These are phyloP conservation scores for Phyllostachys edulis DNA, from an alignment of 176 grass and related monocot genomes.

Conservation along the genomic window DNA sequence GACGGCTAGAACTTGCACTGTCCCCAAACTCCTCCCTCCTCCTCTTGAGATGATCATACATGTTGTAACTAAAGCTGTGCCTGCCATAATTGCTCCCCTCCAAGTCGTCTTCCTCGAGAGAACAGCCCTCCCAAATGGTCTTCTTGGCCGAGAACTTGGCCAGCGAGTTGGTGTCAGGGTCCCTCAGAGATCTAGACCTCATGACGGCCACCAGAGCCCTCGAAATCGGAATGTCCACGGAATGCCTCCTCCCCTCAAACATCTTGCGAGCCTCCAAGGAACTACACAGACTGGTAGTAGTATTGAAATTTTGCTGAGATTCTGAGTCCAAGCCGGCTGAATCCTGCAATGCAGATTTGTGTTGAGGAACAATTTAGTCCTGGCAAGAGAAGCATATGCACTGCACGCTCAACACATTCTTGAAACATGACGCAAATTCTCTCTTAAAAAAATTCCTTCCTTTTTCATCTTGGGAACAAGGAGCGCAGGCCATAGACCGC, in stretches of 20 bases:
- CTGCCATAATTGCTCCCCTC: slow-evolving; percentile 46
- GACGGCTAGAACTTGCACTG: not conserved
- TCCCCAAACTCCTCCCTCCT: slow-evolving; percentile 55
- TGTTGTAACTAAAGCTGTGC: slow-evolving; percentile 69
- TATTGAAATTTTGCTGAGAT: not conserved
- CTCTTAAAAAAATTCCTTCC: not conserved
- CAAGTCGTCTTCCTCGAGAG: slow-evolving; percentile 42
- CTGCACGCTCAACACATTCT: not conserved
- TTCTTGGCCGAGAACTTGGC: slow-evolving; percentile 79
- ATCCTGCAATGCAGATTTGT: slow-evolving; percentile 39
- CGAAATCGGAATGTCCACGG: slow-evolving; percentile 87
- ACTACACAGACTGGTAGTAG: not conserved
- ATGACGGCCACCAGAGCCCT: slow-evolving; percentile 73
- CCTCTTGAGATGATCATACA: slow-evolving; percentile 48
- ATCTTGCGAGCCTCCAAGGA: slow-evolving; percentile 34
- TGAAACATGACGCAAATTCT: not conserved
- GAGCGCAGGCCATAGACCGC: not conserved
- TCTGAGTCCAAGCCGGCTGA: not conserved
- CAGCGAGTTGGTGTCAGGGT: slow-evolving; percentile 91
- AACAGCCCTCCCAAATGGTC: slow-evolving; percentile 56
- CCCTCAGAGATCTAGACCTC: slow-evolving; percentile 90
- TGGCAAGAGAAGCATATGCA: not conserved
- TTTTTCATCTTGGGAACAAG: not conserved
- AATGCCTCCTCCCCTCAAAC: slow-evolving; percentile 79
- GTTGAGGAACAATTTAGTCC: not conserved